These are phyloP conservation scores for Lithospermum erythrorhizon DNA, from an alignment of 257 asterid species.

Conservation along the genomic window DNA sequence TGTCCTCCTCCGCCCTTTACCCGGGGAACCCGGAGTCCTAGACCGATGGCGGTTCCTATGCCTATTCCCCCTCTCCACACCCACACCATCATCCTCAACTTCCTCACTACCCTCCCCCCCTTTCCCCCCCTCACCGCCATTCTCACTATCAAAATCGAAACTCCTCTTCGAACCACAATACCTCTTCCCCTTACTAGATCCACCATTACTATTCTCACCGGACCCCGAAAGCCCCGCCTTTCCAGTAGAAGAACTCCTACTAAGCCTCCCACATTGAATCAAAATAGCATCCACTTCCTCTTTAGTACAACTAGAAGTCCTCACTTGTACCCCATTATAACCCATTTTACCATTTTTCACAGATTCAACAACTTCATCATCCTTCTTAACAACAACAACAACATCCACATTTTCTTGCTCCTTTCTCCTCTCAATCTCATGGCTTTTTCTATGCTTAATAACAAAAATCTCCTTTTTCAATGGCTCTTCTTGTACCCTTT, in stretches of 20 bases:
- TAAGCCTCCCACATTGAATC: constrained; percentile 93
- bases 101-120: constrained; percentile 15
- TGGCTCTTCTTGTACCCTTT: constrained; percentile 29
- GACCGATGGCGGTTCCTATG: constrained; percentile 51
- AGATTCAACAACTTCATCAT: not conserved
- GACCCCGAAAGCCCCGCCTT: constrained; percentile 22
- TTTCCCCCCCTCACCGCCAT: constrained; percentile 14
- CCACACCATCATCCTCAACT: constrained; percentile 31
- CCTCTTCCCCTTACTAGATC: constrained; percentile 31
- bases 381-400: not conserved
- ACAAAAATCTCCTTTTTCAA: constrained; percentile 65
- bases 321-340: constrained; percentile 38
- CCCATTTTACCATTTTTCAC: constrained; percentile 14
- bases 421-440: constrained; percentile 42
- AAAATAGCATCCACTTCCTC: constrained; percentile 92
- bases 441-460: constrained; percentile 69
- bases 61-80: constrained; percentile 47
- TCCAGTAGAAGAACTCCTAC: constrained; percentile 82
- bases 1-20: constrained; percentile 75
- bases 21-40: constrained; percentile 25
- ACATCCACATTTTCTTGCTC: constrained; percentile 38
- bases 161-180: constrained; percentile 92
- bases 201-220: constrained; percentile 31
- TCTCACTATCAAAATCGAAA: constrained; percentile 70
- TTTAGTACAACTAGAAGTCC: constrained; percentile 88